These are phyloP conservation scores for Physcia stellaris DNA, from an alignment of 495 filamentous ascomycete species.

Conservation along the genomic window DNA sequence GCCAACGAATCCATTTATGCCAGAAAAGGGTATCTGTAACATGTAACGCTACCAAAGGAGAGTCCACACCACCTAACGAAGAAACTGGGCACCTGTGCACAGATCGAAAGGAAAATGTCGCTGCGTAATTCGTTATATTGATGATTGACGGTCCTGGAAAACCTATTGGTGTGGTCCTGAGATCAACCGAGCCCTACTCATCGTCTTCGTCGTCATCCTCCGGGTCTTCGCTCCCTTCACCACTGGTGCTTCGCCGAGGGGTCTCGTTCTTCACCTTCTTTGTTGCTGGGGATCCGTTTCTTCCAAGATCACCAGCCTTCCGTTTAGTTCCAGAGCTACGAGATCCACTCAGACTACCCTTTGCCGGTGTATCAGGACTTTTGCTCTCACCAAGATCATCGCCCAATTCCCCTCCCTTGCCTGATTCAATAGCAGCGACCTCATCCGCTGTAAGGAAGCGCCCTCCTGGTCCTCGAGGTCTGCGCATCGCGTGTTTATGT, in stretches of 20 bases:
- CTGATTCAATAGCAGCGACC: conserved; percentile 75
- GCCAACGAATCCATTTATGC: conserved; percentile 5
- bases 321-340: conserved; percentile 31
- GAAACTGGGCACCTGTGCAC: neutral
- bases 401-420: conserved; percentile 18
- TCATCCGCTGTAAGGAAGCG: conserved; percentile 98
- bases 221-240: conserved; percentile 32
- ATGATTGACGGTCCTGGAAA: too few relatives aligned
- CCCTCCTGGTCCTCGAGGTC: conserved; percentile 89
- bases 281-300: conserved; percentile 24
- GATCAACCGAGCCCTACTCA: too few relatives aligned
- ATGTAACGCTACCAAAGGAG: conserved; percentile 4
- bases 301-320: conserved; percentile 34
- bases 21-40: conserved; percentile 13
- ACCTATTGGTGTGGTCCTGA: too few relatives aligned
- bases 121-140: conserved; percentile 13
- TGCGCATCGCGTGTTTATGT: conserved; percentile 96
- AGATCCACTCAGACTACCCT: conserved; percentile 13
- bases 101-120: conserved; percentile 2
- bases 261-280: conserved; percentile 34
- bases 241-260: conserved; percentile 24
- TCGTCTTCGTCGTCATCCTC: conserved; percentile 34
- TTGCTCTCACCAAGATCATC: conserved; percentile 20
- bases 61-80: conserved; percentile 1
- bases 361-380: conserved; percentile 18